Base-by-base conservation (phyloP, 345 rosid species). In the Melaleuca alternifolia region DNA sequence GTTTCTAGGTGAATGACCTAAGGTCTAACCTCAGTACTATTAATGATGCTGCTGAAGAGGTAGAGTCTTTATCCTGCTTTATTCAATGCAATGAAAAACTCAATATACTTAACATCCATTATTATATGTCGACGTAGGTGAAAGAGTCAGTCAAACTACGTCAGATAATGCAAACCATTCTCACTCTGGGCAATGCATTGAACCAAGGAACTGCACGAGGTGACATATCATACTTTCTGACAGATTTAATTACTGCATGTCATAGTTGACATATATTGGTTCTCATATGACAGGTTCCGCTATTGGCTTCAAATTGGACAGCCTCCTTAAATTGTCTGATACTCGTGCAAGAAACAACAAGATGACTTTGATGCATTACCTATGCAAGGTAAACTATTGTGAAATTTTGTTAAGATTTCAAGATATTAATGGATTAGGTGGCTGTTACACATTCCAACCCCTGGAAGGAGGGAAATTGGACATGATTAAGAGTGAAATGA, bases 141-240 rank as follows among this genome's bases (percentile, higher is more conserved):
- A 97, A 96, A 89, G 99, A 97, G 76, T 97, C 99, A 6, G 91
- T 86, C 33, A 97, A 97, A 89, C 88, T 97, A 91, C 99, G 99
- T 52, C 99, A 97, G 92, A 90, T 97, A 93, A 97, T 97, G 99
- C 99, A 96, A 91, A 97, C 99, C 59, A 94, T 97, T 86, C 93
- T 97, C 86, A 96, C 99, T 85, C 85, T 97, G 85, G 99, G 99
- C 87, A 97, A 97, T 93, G 99, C 99, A 90, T 88, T 97, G 89
- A 97, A 97, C 91, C 99, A 97, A 85, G 99, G 99, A 90, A 97
- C 99, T 51, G 98, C 97, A 26, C 91, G 99, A 93, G 99, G 99
- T 97, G 87, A 79, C 50, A 85, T 51, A 44, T 54, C 83, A 50
- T 86, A 7, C 11, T 71, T 37, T 71, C 14, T 79, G 26, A 50